Evolutionary conservation across 345 rosid genomes (phyloP).

Genomic region (Dimocarpus longan): DNA sequence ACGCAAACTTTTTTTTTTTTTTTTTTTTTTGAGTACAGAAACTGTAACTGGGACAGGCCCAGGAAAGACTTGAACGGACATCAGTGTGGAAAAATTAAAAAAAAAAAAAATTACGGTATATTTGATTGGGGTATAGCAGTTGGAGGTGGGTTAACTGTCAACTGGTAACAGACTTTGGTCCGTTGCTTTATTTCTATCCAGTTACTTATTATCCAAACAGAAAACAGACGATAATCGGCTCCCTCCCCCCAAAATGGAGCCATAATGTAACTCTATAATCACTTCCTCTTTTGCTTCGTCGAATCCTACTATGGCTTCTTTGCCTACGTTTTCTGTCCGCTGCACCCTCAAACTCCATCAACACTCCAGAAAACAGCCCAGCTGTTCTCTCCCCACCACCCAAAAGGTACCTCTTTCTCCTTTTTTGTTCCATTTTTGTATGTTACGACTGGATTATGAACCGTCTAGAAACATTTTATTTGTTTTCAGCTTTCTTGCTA

Average conservation of each 20-base stretch:
- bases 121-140: not conserved
- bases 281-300: not conserved
- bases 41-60: no score
- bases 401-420: conserved; percentile 35
- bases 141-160: not conserved
- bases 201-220: not conserved
- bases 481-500: no score
- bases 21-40: no score
- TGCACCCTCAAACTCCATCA: conserved; percentile 35
- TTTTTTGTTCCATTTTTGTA: not conserved
- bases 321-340: conserved; percentile 37
- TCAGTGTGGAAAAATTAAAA: not conserved
- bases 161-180: conserved; percentile 6
- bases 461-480: not conserved
- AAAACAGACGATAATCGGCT: not conserved
- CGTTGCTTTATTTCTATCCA: not conserved
- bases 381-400: conserved; percentile 21
- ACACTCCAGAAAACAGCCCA: conserved; percentile 29
- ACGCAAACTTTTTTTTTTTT: no score
- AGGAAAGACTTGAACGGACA: no score
- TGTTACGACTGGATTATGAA: not conserved
- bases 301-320: conserved; percentile 42
- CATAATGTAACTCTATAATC: conserved; percentile 3
- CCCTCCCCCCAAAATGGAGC: not conserved
- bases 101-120: not conserved